Base-by-base conservation (phyloP, 495 filamentous ascomycete genomes). In the Annulohypoxylon moriforme region DNA sequence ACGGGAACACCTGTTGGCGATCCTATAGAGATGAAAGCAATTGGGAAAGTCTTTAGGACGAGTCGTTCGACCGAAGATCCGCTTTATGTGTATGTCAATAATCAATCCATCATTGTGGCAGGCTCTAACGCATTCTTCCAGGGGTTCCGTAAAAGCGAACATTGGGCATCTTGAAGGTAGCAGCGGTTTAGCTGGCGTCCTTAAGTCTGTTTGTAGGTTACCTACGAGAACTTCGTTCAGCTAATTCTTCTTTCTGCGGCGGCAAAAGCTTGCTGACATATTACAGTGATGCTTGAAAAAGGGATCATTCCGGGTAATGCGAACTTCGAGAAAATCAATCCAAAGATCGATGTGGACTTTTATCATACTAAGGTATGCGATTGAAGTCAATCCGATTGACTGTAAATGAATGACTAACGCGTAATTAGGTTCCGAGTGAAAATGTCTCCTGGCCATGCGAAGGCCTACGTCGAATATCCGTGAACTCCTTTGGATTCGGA, bases 401-500 rank as follows among this genome's bases (percentile, higher is more conserved):
- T n/a, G n/a, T n/a, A n/a, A n/a, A n/a, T n/a, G n/a, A 18, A 7
- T 38, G 14, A 33, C 29, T 72, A 46, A 71, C 34, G 29, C 3
- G 11, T 6, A 40, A 14, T 4, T 22, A 77, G 68, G 58, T 84
- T 14, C 78, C 77, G 0, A 78, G 59, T 4, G 55, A 68, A 18
- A 38, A 53, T 50, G 69, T 70, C 3, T 10, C 70, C 6, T 79
- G 72, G 75, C 81, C 82, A 29, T 60, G 3, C 31, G 61, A 68
- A 40, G 77, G 77, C 3, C 61, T 81, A 1, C 79, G 84, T 0
- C 79, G 87, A 20, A 76, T 79, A 1, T 84, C 81, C 2, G 77
- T 90, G 13, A 90, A 87, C 61, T 86, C 81, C 11, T 89, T 87
- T 56, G 88, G 89, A 0, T 89, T 83, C 68, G 89, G 88, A 7